Conservation (phyloP, 2,329 filamentous ascomycete species). For the Calonectria honghensis region DNA sequence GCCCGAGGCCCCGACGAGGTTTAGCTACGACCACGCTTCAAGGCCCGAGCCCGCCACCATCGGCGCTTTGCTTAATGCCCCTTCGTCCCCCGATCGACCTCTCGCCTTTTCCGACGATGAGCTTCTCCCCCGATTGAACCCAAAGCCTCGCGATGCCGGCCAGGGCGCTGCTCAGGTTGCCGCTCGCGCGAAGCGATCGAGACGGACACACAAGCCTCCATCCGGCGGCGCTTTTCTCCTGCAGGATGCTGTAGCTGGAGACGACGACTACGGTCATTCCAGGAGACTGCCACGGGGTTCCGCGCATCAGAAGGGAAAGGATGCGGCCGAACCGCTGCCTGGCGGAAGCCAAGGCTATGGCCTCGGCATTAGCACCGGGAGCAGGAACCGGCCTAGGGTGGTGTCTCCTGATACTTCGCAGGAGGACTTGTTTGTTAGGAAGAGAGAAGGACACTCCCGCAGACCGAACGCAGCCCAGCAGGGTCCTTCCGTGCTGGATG, state of each 20-base stretch:
- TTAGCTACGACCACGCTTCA: conserved; percentile 53
- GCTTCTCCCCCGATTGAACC: conserved; percentile 51
- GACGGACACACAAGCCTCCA: conserved; percentile 64
- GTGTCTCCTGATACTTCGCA: conserved; percentile 55
- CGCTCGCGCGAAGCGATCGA: conserved; percentile 53
- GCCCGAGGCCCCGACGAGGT: conserved; percentile 52
- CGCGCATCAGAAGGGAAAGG: conserved; percentile 49
- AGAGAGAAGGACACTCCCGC: conserved; percentile 47
- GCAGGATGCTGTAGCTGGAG: conserved; percentile 63
- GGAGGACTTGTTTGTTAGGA: conserved; percentile 51
- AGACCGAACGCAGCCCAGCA: conserved; percentile 46
- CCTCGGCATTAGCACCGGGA: conserved; percentile 46
- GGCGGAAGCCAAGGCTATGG: conserved; percentile 45
- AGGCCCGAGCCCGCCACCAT: conserved; percentile 53
- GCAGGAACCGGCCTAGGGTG: conserved; percentile 47
- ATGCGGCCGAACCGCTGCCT: conserved; percentile 43
- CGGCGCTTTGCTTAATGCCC: conserved; percentile 50
- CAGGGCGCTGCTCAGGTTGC: conserved; percentile 47
- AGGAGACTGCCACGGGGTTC: conserved; percentile 53
- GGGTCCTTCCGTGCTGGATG: conserved; percentile 68
- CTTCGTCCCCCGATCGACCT: conserved; percentile 51
- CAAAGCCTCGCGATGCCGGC: conserved; percentile 45
- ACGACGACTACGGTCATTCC: conserved; percentile 58
- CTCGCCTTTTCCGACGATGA: conserved; percentile 56
- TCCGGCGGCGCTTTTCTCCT: conserved; percentile 72